Conservation (phyloP, 2,329 filamentous ascomycete species). For the Helotiales sp. region DNA sequence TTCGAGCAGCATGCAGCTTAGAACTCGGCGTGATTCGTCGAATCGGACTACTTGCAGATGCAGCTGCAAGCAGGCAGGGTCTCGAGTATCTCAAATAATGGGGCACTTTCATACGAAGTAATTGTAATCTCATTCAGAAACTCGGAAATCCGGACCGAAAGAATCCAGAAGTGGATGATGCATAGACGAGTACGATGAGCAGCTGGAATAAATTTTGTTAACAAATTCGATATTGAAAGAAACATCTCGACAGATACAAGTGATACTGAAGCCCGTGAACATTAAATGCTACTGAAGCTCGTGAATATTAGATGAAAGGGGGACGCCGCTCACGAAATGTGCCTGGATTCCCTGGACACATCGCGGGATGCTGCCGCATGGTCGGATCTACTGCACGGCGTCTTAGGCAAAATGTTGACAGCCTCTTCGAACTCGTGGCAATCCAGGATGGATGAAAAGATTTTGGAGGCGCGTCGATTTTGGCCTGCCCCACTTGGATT, state of each 20-base stretch:
- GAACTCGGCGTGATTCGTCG: background rate
- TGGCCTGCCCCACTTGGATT: background rate
- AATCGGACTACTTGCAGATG: constrained; percentile 3
- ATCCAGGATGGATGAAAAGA: constrained; percentile 9
- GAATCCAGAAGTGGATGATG: background rate
- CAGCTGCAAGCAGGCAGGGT: constrained; percentile 1
- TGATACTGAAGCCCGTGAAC: background rate
- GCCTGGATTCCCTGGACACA: constrained; percentile 12
- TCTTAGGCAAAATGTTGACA: constrained; percentile 13
- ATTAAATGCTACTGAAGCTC: constrained; percentile 2
- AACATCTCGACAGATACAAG: background rate
- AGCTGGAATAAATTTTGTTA: background rate
- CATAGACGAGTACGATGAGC: background rate
- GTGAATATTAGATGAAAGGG: constrained; percentile 10
- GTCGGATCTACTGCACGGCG: constrained; percentile 6
- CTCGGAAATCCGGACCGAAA: constrained; percentile 15
- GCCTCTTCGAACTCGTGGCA: constrained; percentile 13
- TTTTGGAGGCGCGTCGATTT: background rate
- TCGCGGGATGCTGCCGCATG: constrained; percentile 7
- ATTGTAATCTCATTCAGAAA: background rate
- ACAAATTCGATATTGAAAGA: background rate
- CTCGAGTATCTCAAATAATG: background rate
- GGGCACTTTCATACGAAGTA: constrained; percentile 1
- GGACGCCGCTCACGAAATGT: background rate
- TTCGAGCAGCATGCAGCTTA: constrained; percentile 4